A percentile compares a stretch with the other conserved stretches of the same genome.
Conservation (phyloP, 2,329 filamentous ascomycete species). For the Sphaerulina musiva region DNA sequence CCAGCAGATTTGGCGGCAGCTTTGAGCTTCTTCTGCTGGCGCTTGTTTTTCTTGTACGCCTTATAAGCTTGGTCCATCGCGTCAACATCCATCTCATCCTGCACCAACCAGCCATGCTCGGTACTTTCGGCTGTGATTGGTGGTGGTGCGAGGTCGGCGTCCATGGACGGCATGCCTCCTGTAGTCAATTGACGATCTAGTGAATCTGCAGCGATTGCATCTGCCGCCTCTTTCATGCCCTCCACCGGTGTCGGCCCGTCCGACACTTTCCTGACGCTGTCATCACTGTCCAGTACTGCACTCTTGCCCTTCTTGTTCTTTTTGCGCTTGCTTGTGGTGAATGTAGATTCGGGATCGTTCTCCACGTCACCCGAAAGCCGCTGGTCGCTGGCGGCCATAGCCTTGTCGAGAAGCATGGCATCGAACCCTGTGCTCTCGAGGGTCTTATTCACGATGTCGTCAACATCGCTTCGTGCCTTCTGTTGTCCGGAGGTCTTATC, state of each 20-base stretch:
- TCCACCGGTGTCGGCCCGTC: conserved; percentile 1
- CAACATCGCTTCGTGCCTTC: conserved; percentile 26
- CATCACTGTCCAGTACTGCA: conserved; percentile 5
- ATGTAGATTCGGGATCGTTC: conserved; percentile 29
- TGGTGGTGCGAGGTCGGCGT: not conserved
- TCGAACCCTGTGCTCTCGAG: conserved; percentile 33
- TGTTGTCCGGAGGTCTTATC: conserved; percentile 2
- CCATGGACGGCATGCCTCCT: not conserved
- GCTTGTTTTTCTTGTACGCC: conserved; percentile 32
- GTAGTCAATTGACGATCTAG: not conserved
- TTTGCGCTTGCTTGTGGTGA: conserved; percentile 38
- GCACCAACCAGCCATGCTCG: conserved; percentile 14
- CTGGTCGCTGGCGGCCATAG: conserved; percentile 30
- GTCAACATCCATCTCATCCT: conserved; percentile 31
- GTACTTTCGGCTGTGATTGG: not conserved
- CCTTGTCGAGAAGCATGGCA: conserved; percentile 34
- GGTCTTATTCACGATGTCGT: conserved; percentile 34
- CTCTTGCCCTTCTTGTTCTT: conserved; percentile 45
- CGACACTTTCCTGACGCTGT: conserved; percentile 22
- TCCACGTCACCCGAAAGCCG: conserved; percentile 15
- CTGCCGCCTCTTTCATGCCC: not conserved
- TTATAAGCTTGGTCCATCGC: conserved; percentile 33
- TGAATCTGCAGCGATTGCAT: not conserved
- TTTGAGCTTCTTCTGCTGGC: conserved; percentile 30
- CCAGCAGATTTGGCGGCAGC: conserved; percentile 16